Evolutionary conservation across 139 green algal species (phyloP), one percentile per base, ranked within the genome.

Genomic region (Zygnema circumcarinatum): DNA sequence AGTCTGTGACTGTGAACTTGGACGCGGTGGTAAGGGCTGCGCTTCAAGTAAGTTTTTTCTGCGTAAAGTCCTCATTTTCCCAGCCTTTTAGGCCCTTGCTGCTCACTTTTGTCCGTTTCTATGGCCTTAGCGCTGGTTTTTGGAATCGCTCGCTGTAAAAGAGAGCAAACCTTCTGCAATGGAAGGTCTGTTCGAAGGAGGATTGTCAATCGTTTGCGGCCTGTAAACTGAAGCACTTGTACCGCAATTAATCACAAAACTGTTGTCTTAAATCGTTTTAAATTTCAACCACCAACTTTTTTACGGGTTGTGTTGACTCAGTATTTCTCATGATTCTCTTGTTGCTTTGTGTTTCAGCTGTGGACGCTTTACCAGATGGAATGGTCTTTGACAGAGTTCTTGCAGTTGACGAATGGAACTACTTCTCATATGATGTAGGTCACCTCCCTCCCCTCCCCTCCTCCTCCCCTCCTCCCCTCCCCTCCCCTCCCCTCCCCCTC

Each of bases 11-110:
- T 90, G 85, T 39, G 75, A 90, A 22, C 1, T 36, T n/a, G 85
- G 85, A 25, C 85, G 42, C 25, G 88, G 88, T 33, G 83, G 85
- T 53, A 62, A 89, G 2, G 82, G 82, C 0, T 92, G 88, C 53
- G 53, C 82, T 67, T 1, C 2, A 83, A 53, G 29, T 54, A 69
- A n/a, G 36, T 36, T 1, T 38, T 69, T 29, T 72, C 54, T 72
- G 54, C 29, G 54, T 29, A 29, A 29, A 25, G 25, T 25, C 54
- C 29, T 25, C 54, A 33, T 72, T 29, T 72, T n/a, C n/a, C n/a
- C n/a, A n/a, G 54, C 54, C 29, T 72, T 29, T 72, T 25, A 25
- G 29, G 54, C 54, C 29, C 25, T 36, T 80, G 47, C n/a, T 40
- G 53, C 56, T 47, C 36, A 38, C 62, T 79, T 53, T 74, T 16